A percentile compares a stretch with the other conserved stretches of the same genome.
Evolutionary conservation across 768 basidiomycete genomes (phyloP).

Genomic region (Amanita fuliginea): DNA sequence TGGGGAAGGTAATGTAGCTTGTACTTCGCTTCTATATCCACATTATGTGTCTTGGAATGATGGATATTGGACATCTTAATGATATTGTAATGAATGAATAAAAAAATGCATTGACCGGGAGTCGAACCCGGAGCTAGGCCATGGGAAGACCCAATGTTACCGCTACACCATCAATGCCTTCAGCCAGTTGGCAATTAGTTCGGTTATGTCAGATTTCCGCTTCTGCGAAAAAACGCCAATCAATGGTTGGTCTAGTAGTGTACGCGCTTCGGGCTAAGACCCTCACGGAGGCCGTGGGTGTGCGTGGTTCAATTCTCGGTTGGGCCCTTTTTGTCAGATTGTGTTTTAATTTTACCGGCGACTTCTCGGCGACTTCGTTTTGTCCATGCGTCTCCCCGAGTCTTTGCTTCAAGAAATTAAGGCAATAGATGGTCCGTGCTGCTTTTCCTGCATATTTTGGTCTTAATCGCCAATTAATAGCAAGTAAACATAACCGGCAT

Average conservation of each 20-base stretch:
- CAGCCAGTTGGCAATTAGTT: background rate
- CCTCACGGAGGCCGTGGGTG: background rate
- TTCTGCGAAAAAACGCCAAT: too few relatives aligned
- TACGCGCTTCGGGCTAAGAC: too few relatives aligned
- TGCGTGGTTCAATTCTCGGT: background rate
- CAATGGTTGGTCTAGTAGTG: too few relatives aligned
- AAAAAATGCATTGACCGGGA: constrained; percentile 35
- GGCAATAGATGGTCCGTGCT: background rate
- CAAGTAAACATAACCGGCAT: constrained; percentile 6
- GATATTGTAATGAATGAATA: too few relatives aligned
- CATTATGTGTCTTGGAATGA: too few relatives aligned
- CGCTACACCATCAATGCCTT: constrained; percentile 57
- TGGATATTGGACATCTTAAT: too few relatives aligned
- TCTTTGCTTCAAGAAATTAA: constrained; percentile 4
- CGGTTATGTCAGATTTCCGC: background rate
- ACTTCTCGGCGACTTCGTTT: too few relatives aligned
- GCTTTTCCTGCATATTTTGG: background rate
- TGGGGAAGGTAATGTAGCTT: background rate
- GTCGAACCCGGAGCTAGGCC: constrained; percentile 47
- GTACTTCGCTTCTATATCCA: background rate
- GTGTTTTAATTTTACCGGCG: too few relatives aligned
- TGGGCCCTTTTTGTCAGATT: background rate
- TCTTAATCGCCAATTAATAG: background rate
- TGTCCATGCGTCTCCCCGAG: constrained; percentile 7
- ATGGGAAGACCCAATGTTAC: constrained; percentile 87